Evolutionary conservation across 805 yeast genomes (phyloP).

Genomic region (Ogataea siamensis): DNA sequence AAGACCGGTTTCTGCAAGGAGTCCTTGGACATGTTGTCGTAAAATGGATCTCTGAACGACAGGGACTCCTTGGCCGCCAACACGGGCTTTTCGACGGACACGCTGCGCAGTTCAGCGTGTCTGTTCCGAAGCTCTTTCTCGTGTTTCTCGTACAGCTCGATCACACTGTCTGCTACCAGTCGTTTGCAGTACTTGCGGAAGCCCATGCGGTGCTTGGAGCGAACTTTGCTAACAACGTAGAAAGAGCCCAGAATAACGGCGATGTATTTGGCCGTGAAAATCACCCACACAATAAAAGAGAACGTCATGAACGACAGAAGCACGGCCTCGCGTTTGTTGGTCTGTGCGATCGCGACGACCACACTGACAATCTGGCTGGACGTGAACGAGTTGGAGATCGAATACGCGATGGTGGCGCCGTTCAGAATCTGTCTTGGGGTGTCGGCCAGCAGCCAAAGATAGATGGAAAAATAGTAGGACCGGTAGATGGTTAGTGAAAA

Average conservation of each 20-base stretch:
- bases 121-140: constrained; percentile 17
- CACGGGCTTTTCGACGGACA: constrained; percentile 1
- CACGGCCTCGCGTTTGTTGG: constrained; percentile 65
- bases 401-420: constrained; percentile 63
- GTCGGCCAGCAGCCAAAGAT: constrained; percentile 67
- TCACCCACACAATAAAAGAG: constrained; percentile 70
- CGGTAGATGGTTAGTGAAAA: constrained; percentile 62
- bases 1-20: constrained; percentile 1
- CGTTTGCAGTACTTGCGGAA: constrained; percentile 26
- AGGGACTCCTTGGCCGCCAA: neutral
- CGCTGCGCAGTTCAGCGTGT: too few species aligned
- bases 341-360: constrained; percentile 55
- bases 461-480: constrained; percentile 59
- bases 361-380: constrained; percentile 40
- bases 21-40: constrained; percentile 1
- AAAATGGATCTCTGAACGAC: neutral
- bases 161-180: constrained; percentile 30
- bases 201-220: constrained; percentile 6
- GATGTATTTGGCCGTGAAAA: constrained; percentile 43
- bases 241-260: constrained; percentile 22
- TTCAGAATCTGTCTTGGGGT: constrained; percentile 86
- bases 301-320: constrained; percentile 72
- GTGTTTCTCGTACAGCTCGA: constrained; percentile 26
- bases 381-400: constrained; percentile 44
- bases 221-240: constrained; percentile 19